A percentile compares a stretch with the other conserved stretches of the same genome.
These are phyloP conservation scores for Thamnidium elegans DNA, from an alignment of 192 early-diverging fungal genomes.

Conservation along the genomic window DNA sequence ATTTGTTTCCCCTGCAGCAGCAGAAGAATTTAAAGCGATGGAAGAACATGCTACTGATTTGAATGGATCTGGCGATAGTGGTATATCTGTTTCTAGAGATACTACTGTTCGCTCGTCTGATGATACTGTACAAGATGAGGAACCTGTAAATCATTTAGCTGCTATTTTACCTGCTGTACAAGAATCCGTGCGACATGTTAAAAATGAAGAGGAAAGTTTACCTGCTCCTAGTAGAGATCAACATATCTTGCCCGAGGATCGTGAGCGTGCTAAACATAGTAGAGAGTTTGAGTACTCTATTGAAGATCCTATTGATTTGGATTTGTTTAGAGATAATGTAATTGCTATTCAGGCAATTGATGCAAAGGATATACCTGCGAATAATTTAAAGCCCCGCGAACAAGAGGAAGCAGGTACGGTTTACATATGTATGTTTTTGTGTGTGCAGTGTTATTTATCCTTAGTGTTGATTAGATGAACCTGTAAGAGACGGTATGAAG, in stretches of 20 bases:
- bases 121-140: neutral
- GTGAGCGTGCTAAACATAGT: slow-evolving; percentile 12
- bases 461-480: slow-evolving; percentile 22
- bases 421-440: neutral
- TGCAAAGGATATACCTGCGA: slow-evolving; percentile 28
- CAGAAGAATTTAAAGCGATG: neutral
- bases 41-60: neutral
- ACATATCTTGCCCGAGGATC: slow-evolving; percentile 6
- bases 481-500: slow-evolving; percentile 29
- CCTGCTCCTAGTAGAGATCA: neutral
- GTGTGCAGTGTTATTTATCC: neutral
- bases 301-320: slow-evolving; percentile 24
- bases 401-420: slow-evolving; percentile 35
- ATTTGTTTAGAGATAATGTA: slow-evolving; percentile 22
- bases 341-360: slow-evolving; percentile 18
- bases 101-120: neutral
- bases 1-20: neutral
- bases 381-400: slow-evolving; percentile 29
- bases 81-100: neutral
- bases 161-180: slow-evolving; percentile 12
- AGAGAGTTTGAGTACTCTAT: slow-evolving; percentile 23
- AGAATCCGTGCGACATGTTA: neutral
- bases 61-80: neutral
- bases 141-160: neutral
- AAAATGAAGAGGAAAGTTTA: neutral